Base-by-base conservation (phyloP, 768 basidiomycete species). In the Calocybe indica region DNA sequence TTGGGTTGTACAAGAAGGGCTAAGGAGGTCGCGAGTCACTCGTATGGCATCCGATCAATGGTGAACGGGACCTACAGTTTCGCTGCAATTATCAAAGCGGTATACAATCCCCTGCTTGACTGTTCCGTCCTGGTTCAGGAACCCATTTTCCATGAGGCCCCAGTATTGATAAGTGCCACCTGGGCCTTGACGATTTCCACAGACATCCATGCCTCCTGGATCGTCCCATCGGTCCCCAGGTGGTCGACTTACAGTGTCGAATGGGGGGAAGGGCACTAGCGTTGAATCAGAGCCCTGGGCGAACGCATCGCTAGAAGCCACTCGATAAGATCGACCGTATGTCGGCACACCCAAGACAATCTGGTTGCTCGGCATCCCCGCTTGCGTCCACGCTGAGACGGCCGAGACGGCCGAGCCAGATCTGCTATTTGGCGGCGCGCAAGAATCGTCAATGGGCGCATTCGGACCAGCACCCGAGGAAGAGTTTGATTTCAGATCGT, bases 301-400 rank as follows among this genome's bases (percentile, higher is more conserved):
- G 49, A 75, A 56, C 0, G 79, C 79, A 33, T 65, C 53, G 13
- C 49, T 54, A 11, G 55, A 52, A 4, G 59, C 40, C 6, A 71
- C 57, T 35, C 78, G 72, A 72, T 72, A 93, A 14, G 88, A 81
- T 65, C 91, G 91, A 0, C 89, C 90, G 64, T 91, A 95, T 12
- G 84, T 69, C 9, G 92, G 80, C 0, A 95, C 82, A 45, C 92
- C 94, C 6, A 97, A 79, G 29, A 92, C 79, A 48, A 95, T 83
- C 67, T 72, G 62, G 53, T 74, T 64, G 6, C 73, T 65, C 12
- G 92, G 86, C 66, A 97, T 83, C 8, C 88, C 88, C 35, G 92
- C 92, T 0, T 58, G 54, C 0, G 73, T 78, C 94, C 93, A 96
- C 2, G 79, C 76, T 7, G 69, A 60, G 38, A 97, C 75, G 4